These are phyloP conservation scores for Macrophomina phaseolina DNA, from an alignment of 2,329 filamentous ascomycete genomes.

Conservation along the genomic window DNA sequence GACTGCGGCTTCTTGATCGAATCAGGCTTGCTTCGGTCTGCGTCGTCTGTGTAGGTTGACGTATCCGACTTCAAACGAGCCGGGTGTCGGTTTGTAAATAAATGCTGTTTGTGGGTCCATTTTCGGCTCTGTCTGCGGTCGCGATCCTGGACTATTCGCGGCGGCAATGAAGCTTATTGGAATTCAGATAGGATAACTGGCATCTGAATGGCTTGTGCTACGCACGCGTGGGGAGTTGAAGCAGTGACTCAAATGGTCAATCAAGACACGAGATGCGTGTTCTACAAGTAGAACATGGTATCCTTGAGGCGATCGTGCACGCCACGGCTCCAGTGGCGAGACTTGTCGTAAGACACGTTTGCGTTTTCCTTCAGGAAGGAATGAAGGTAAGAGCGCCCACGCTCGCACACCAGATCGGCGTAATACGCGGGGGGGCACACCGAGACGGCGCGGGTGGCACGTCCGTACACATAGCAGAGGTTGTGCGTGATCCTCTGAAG, in stretches of 20 bases:
- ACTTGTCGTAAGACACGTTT: slow-evolving; percentile 3
- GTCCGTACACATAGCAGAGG: slow-evolving; percentile 80
- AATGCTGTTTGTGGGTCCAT: background rate
- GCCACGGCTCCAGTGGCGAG: slow-evolving; percentile 20
- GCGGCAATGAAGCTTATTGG: background rate
- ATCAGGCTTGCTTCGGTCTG: background rate
- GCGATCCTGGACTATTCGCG: background rate
- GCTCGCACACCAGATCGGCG: slow-evolving; percentile 81
- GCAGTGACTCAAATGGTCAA: background rate
- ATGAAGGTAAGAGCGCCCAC: slow-evolving; percentile 71
- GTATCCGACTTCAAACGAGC: background rate
- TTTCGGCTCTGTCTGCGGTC: no score
- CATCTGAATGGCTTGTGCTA: slow-evolving; percentile 6
- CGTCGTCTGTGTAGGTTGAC: background rate
- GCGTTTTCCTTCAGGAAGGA: slow-evolving; percentile 23
- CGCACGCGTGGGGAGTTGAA: slow-evolving; percentile 9
- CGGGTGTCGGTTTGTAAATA: background rate
- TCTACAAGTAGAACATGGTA: slow-evolving; percentile 28
- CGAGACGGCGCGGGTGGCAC: slow-evolving; percentile 83
- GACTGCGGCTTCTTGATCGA: background rate
- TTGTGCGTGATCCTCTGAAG: slow-evolving; percentile 78
- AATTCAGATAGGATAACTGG: background rate
- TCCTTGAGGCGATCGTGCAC: slow-evolving; percentile 25
- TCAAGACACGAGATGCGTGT: background rate
- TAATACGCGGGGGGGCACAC: slow-evolving; percentile 89